A percentile compares a stretch with the other conserved stretches of the same genome.
Conservation (phyloP, 371 early-diverging fungal genomes). For the Capniomyces stellatus region DNA sequence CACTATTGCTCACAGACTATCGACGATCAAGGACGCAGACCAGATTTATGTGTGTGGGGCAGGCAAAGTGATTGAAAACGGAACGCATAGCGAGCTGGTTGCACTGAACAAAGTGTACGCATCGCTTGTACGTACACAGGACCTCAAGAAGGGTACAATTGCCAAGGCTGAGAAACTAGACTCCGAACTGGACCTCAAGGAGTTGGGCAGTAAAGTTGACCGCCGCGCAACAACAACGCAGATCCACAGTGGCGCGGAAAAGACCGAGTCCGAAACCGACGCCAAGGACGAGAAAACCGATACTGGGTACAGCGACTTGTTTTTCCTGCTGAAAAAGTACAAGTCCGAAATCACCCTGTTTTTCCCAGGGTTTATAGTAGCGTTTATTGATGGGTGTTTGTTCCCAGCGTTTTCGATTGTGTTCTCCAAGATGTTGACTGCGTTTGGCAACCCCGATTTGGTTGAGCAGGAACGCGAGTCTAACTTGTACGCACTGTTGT, state of each 20-base stretch:
- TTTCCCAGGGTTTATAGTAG: conserved; percentile 2
- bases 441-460: conserved; percentile 17
- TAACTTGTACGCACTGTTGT: conserved; percentile 58
- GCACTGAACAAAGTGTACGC: conserved; percentile 20
- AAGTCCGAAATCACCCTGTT: conserved; percentile 35
- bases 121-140: conserved; percentile 18
- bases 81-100: conserved; percentile 53
- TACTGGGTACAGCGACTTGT: neutral
- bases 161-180: neutral
- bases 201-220: neutral
- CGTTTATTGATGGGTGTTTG: conserved; percentile 30
- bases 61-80: conserved; percentile 49
- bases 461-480: conserved; percentile 28
- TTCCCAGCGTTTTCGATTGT: conserved; percentile 34
- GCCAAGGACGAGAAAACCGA: neutral
- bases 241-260: no score
- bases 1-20: conserved; percentile 78
- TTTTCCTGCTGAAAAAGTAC: neutral
- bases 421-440: conserved; percentile 31
- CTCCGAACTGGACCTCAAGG: neutral
- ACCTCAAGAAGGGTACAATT: neutral
- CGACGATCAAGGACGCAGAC: conserved; percentile 55
- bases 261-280: neutral
- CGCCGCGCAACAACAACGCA: neutral
- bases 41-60: conserved; percentile 59